Percentiles rank a stretch among this genome's conserved stretches.
These are phyloP conservation scores for Amylocarpus encephaloides DNA, from an alignment of 2,329 filamentous ascomycete species.

Conservation along the genomic window DNA sequence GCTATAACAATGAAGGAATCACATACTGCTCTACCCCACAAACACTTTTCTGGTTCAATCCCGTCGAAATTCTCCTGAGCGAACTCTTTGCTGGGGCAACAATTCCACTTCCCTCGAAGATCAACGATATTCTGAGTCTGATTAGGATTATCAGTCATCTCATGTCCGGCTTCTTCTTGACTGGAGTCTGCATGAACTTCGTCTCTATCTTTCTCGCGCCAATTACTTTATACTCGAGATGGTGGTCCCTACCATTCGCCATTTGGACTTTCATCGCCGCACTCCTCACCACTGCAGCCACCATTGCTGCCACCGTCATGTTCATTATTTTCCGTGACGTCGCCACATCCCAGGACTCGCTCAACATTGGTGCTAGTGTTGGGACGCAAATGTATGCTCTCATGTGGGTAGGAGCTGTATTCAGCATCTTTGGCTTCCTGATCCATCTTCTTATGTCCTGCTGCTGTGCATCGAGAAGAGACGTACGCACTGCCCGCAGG, in stretches of 20 bases:
- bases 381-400: constrained; percentile 75
- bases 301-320: constrained; percentile 75
- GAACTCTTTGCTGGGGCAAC: constrained; percentile 77
- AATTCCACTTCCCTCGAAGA: constrained; percentile 70
- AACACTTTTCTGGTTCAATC: constrained; percentile 84
- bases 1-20: constrained; percentile 67
- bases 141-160: constrained; percentile 68
- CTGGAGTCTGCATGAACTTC: constrained; percentile 62
- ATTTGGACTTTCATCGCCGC: constrained; percentile 62
- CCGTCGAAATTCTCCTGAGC: constrained; percentile 70
- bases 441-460: constrained; percentile 73
- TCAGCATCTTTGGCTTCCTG: constrained; percentile 62
- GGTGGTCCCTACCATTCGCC: constrained; percentile 60
- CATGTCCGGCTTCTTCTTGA: constrained; percentile 87
- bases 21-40: constrained; percentile 67
- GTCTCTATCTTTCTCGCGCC: constrained; percentile 62
- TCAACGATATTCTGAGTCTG: constrained; percentile 67
- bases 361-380: constrained; percentile 68
- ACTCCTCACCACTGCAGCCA: constrained; percentile 61
- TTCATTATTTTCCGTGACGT: constrained; percentile 75
- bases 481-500: constrained; percentile 29
- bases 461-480: constrained; percentile 47
- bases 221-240: constrained; percentile 37
- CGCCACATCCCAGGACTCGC: constrained; percentile 60
- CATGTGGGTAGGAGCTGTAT: constrained; percentile 76